Evolutionary conservation across 345 rosid species (phyloP).

Genomic region (Barbarea vulgaris): DNA sequence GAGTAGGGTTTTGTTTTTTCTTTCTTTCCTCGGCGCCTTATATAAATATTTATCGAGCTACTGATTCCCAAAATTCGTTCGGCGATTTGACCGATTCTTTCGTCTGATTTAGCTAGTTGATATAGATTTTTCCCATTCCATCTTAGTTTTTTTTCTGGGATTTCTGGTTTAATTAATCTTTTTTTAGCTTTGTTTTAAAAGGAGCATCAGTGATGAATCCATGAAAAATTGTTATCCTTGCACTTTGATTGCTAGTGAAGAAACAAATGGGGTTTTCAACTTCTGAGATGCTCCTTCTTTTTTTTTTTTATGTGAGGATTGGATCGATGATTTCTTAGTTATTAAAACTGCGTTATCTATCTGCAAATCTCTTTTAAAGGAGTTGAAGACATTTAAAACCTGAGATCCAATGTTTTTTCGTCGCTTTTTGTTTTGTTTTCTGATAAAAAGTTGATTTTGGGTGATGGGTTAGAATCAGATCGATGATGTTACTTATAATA

Average conservation of each 20-base stretch:
- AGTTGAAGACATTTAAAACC: constrained; percentile 37
- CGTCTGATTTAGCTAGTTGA: neutral
- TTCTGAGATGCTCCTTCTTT: constrained; percentile 36
- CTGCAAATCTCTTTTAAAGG: constrained; percentile 40
- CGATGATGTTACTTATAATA: constrained; percentile 19
- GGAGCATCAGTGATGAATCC: constrained; percentile 53
- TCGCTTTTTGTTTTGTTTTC: neutral
- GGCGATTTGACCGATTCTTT: neutral
- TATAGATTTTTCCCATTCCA: neutral
- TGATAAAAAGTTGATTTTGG: neutral
- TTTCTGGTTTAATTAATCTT: neutral
- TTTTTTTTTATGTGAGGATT: neutral
- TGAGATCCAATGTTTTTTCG: constrained; percentile 40
- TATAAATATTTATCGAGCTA: constrained; percentile 4
- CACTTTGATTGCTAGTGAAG: constrained; percentile 72
- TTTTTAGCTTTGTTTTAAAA: neutral
- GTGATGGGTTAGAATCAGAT: constrained; percentile 22
- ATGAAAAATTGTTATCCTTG: constrained; percentile 62
- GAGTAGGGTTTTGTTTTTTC: constrained; percentile 12
- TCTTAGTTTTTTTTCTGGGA: constrained; percentile 34
- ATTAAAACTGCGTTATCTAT: constrained; percentile 50
- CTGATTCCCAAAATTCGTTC: rapidly evolving
- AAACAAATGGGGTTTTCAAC: constrained; percentile 47
- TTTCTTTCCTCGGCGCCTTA: neutral
- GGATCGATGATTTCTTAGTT: constrained; percentile 43